Conservation (phyloP, 257 asterid species). For the Plantago elongata region DNA sequence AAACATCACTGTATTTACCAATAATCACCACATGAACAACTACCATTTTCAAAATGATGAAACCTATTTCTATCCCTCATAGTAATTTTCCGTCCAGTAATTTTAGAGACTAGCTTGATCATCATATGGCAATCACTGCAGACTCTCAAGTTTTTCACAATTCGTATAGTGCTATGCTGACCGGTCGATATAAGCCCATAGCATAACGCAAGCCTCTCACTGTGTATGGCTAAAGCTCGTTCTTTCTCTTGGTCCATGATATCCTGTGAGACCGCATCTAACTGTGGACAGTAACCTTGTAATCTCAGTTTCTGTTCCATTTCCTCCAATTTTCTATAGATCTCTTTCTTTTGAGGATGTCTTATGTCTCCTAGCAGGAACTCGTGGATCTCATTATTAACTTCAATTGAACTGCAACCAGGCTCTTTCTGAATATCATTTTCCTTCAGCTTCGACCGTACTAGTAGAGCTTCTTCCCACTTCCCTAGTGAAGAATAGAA, state of each 20-base stretch:
- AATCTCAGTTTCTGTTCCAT: slow-evolving; percentile 24
- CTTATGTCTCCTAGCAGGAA: slow-evolving; percentile 47
- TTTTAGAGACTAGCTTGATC: slow-evolving; percentile 44
- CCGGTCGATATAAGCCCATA: slow-evolving; percentile 44
- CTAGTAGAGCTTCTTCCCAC: slow-evolving; percentile 39
- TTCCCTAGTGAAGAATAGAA: slow-evolving; percentile 38
- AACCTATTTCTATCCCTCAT: slow-evolving; percentile 57
- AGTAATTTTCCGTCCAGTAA: slow-evolving; percentile 31
- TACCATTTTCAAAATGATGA: slow-evolving; percentile 58
- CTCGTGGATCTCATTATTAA: slow-evolving; percentile 38
- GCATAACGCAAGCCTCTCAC: slow-evolving; percentile 58
- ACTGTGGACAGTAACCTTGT: slow-evolving; percentile 42
- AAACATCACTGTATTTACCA: slow-evolving; percentile 30
- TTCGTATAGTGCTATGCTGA: slow-evolving; percentile 27
- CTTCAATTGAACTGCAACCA: slow-evolving; percentile 50
- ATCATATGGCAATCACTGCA: slow-evolving; percentile 51
- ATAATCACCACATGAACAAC: slow-evolving; percentile 53
- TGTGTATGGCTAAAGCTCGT: slow-evolving; percentile 41
- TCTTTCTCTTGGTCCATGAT: slow-evolving; percentile 38
- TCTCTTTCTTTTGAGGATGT: slow-evolving; percentile 47
- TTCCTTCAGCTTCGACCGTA: slow-evolving; percentile 35
- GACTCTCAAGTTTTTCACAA: slow-evolving; percentile 48
- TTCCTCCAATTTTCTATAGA: slow-evolving; percentile 36
- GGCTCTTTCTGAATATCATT: slow-evolving; percentile 43
- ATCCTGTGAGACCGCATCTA: slow-evolving; percentile 37